phyloP scores from a whole-genome alignment of 306 rosid species.

The Rubus idaeus region DNA sequence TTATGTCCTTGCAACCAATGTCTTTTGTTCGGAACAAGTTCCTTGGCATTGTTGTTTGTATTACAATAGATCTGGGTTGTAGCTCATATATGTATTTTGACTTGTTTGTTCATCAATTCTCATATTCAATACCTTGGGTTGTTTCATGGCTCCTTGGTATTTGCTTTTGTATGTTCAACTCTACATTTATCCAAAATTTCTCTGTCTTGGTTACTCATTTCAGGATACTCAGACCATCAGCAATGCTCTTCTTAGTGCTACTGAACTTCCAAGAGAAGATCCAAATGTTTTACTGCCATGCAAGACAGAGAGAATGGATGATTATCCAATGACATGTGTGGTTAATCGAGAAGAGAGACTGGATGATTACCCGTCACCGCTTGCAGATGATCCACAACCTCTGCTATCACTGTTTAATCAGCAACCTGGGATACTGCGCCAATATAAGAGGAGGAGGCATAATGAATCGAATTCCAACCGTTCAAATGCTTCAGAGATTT shows the following conservation, averaged over 20 bases:
- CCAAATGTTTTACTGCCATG: constrained; percentile 53
- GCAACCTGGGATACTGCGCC: constrained; percentile 55
- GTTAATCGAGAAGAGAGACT: constrained; percentile 45
- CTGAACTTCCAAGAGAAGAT: constrained; percentile 61
- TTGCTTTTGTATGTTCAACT: not conserved
- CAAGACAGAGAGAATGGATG: constrained; percentile 76
- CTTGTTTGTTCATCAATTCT: not conserved
- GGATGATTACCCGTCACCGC: constrained; percentile 51
- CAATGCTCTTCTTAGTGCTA: constrained; percentile 48
- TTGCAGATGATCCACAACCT: constrained; percentile 25
- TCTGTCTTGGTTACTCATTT: constrained; percentile 19
- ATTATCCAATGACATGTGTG: constrained; percentile 45
- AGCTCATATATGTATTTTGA: not conserved
- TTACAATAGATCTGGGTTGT: not conserved
- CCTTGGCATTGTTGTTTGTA: not conserved
- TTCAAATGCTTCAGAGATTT: constrained; percentile 62
- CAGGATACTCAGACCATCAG: constrained; percentile 63
- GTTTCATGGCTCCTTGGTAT: not conserved
- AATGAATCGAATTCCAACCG: constrained; percentile 47
- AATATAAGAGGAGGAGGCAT: constrained; percentile 69
- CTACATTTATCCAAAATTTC: constrained; percentile 12
- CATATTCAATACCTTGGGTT: not conserved
- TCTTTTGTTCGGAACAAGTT: not conserved
- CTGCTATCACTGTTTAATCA: constrained; percentile 48
- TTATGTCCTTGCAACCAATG: no score